Evolutionary conservation across 2,329 filamentous ascomycete species (phyloP).

Genomic region (Pseudogymnoascus sp.): DNA sequence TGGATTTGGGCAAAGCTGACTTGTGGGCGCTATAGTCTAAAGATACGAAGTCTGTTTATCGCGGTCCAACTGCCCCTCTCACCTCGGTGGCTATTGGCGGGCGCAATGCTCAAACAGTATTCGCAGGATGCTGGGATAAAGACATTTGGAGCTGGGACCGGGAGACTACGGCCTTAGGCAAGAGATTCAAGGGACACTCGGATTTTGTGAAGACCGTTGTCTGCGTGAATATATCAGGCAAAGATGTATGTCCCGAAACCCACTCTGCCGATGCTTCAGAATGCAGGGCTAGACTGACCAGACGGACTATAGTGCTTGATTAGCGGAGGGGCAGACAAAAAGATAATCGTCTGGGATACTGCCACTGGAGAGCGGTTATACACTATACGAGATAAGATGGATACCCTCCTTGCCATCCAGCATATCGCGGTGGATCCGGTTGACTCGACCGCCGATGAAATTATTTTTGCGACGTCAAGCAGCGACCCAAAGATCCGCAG

Average conservation of each 20-base stretch:
- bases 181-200: constrained; percentile 64
- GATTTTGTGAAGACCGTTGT: constrained; percentile 87
- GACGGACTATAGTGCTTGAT: constrained; percentile 41
- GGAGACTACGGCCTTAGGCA: constrained; percentile 43
- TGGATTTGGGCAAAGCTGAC: neutral
- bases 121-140: constrained; percentile 93
- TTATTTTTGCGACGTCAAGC: constrained; percentile 68
- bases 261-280: neutral
- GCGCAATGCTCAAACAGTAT: constrained; percentile 50
- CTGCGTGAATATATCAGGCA: constrained; percentile 50
- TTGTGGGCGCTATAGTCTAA: constrained; percentile 29
- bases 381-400: constrained; percentile 65
- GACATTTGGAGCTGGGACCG: constrained; percentile 78
- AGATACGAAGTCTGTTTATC: constrained; percentile 45
- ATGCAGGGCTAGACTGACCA: constrained; percentile 10
- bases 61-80: constrained; percentile 70
- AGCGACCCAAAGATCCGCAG: constrained; percentile 72
- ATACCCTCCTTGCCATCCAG: constrained; percentile 69
- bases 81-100: constrained; percentile 65
- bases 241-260: constrained; percentile 35
- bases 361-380: constrained; percentile 60
- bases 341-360: constrained; percentile 77
- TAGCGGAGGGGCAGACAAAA: constrained; percentile 69
- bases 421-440: constrained; percentile 67
- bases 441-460: constrained; percentile 39